phyloP scores from a whole-genome alignment of 108 stramenopile genomes.

The Hondaea fermentalgiana region DNA sequence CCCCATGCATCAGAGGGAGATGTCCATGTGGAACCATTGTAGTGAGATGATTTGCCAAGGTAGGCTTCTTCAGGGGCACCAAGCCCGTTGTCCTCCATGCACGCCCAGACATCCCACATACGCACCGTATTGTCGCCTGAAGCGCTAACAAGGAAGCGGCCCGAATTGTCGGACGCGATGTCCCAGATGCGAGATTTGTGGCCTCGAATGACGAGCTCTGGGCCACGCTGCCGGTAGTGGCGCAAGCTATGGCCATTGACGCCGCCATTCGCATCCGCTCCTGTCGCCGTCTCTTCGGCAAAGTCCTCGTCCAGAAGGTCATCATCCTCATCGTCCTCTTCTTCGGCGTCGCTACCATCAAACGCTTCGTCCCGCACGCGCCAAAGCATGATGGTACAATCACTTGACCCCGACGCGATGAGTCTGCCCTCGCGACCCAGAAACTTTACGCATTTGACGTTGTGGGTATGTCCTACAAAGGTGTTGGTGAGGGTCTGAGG shows the following conservation, averaged over 20 bases:
- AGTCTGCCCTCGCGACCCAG: background rate
- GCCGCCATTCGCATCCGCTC: background rate
- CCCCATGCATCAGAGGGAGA: background rate
- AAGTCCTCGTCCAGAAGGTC: background rate
- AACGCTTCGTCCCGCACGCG: background rate
- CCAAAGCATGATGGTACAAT: slow-evolving; percentile 8
- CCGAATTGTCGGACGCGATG: background rate
- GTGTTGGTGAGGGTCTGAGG: background rate
- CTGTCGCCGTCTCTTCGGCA: background rate
- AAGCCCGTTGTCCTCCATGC: background rate
- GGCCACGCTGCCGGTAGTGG: background rate
- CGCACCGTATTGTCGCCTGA: slow-evolving; percentile 4
- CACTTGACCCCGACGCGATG: background rate
- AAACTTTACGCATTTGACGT: slow-evolving; percentile 1
- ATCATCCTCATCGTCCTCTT: background rate
- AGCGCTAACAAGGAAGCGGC: background rate
- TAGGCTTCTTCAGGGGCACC: background rate
- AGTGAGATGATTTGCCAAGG: background rate
- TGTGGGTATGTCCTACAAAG: background rate
- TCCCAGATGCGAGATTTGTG: slow-evolving; percentile 2
- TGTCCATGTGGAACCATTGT: background rate
- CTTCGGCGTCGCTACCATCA: background rate
- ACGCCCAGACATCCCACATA: slow-evolving; percentile 4
- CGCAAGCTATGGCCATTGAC: background rate
- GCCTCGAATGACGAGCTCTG: background rate